Evolutionary conservation across 2,329 filamentous ascomycete genomes (phyloP).

Genomic region (Colletotrichum sp.): DNA sequence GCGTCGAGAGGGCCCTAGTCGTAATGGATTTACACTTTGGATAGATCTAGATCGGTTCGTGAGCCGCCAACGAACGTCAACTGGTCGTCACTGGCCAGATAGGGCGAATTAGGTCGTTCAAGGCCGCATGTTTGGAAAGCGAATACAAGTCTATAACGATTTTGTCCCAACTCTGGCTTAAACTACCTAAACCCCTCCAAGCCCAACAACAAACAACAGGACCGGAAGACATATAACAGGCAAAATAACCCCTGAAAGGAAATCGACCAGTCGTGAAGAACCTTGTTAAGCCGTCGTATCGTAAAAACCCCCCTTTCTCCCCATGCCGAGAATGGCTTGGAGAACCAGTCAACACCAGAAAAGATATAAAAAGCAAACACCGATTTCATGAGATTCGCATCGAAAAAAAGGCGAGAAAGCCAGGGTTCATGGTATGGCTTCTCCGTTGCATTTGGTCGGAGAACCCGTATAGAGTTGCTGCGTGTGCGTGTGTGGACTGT

Average conservation of each 20-base stretch:
- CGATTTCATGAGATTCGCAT: slow-evolving; percentile 11
- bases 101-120: background rate
- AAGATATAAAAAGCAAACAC: slow-evolving; percentile 10
- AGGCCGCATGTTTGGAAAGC: background rate
- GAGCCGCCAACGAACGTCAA: background rate
- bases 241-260: slow-evolving; percentile 5
- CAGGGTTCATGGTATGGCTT: slow-evolving; percentile 18
- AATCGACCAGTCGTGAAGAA: slow-evolving; percentile 2
- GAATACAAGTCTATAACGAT: slow-evolving; percentile 17
- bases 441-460: slow-evolving; percentile 16
- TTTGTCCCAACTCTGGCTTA: slow-evolving; percentile 8
- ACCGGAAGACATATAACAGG: background rate
- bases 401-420: slow-evolving; percentile 14
- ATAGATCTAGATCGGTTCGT: background rate
- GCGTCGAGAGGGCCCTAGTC: background rate
- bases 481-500: slow-evolving; percentile 27
- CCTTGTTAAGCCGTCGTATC: background rate
- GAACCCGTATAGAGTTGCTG: slow-evolving; percentile 20
- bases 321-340: background rate
- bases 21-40: background rate
- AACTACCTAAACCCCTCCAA: slow-evolving; percentile 10
- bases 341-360: background rate
- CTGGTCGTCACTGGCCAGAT: background rate
- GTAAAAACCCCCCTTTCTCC: background rate
- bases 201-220: slow-evolving; percentile 7